Base-by-base conservation (phyloP, 1,284 basidiomycete genomes). In the Trichosporon sp. region DNA sequence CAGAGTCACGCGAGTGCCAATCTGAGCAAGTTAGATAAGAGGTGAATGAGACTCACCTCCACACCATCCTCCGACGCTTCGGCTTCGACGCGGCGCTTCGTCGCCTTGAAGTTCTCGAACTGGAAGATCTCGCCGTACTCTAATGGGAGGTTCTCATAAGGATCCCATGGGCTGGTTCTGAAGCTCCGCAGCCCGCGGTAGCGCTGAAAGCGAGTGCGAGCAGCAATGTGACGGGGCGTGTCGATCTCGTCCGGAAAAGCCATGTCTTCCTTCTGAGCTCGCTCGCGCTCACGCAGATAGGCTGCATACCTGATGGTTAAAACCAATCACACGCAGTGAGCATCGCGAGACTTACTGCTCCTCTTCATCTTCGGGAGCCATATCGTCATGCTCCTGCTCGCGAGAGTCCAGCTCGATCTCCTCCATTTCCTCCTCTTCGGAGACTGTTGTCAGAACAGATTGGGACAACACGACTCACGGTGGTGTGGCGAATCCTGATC, bases 171-270 rank as follows among this genome's bases (percentile, higher is more conserved):
- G 78, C 92, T 94, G 1, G 97, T 98, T 48, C 96, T 88, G 87
- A 99, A 93, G 12, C 92, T 94, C 69, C 91, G 90, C 83, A 99
- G 84, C 0, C 96, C 97, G 70, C 96, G 90, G 83, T 91, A 99
- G 43, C 96, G 89, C 76, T 94, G 93, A 85, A 99, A 98, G 4
- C 97, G 89, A n/a, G 88, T 88, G 11, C 89, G 87, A 0, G 96
- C 96, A 0, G 92, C 84, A n/a, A 92, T 86, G 74, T 97, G 91
- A 73, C 91, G 88, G 0, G 96, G 97, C 0, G 97, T 99, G 78
- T 99, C 96, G n/a, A 98, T 88, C 82, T 99, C 96, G 80, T 99
- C 96, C 0, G 96, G 97, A 85, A 98, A 99, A 21, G 89, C 87
- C 31, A 90, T 85, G 76, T 98, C 93, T 66, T 92, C 90, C 66